Evolutionary conservation across 1,284 basidiomycete genomes (phyloP).

Genomic region (Heterobasidion occidentale): DNA sequence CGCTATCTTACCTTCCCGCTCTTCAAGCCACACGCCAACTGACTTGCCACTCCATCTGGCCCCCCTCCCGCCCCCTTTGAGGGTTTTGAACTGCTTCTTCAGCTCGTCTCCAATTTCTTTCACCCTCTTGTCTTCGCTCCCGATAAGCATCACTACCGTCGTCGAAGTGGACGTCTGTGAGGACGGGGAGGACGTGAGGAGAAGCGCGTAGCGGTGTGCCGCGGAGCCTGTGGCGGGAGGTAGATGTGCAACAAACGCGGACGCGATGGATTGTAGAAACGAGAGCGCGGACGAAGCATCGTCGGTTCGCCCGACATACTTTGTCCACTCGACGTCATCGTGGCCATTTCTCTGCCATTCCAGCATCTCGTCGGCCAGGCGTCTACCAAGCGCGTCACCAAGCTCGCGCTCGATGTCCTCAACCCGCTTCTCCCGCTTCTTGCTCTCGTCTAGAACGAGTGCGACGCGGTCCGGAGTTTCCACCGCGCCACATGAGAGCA

Average conservation of each 20-base stretch:
- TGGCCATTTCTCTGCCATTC: constrained; percentile 20
- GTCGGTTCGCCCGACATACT: constrained; percentile 45
- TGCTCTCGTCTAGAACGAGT: constrained; percentile 60
- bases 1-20: constrained; percentile 25
- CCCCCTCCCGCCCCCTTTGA: constrained; percentile 64
- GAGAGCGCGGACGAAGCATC: constrained; percentile 52
- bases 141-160: constrained; percentile 52
- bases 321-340: constrained; percentile 29
- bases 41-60: constrained; percentile 63
- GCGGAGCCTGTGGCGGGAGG: constrained; percentile 10
- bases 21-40: constrained; percentile 29
- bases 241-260: constrained; percentile 30
- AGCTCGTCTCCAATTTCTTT: constrained; percentile 53
- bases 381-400: constrained; percentile 57
- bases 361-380: constrained; percentile 41
- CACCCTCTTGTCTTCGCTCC: constrained; percentile 50
- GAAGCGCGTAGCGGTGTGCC: constrained; percentile 36
- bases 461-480: constrained; percentile 63
- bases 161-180: constrained; percentile 40
- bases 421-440: constrained; percentile 51
- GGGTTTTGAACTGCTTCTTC: constrained; percentile 40
- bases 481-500: constrained; percentile 57
- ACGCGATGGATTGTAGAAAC: constrained; percentile 52
- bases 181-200: constrained; percentile 57
- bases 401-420: constrained; percentile 65